Evolutionary conservation across 129 eudicot genomes (phyloP).

Genomic region (Chrysanthemum makinoi): DNA sequence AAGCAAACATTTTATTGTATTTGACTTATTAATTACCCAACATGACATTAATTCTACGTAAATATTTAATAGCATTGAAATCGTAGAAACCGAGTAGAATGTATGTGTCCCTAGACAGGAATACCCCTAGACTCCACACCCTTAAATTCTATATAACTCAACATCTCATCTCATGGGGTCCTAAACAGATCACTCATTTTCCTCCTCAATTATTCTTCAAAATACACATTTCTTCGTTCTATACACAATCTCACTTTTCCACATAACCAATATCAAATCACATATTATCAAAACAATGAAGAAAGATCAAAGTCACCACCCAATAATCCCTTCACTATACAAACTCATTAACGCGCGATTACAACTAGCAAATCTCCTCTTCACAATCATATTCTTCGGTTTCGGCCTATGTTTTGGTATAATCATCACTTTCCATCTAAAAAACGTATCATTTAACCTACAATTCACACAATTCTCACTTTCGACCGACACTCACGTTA

Average conservation of each 20-base stretch:
- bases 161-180: conserved; percentile 3
- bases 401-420: conserved; percentile 61
- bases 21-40: no score
- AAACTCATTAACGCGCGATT: conserved; percentile 30
- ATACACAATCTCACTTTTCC: no score
- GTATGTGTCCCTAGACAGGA: conserved; percentile 12
- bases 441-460: conserved; percentile 41
- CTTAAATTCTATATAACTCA: neutral
- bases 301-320: conserved; percentile 21
- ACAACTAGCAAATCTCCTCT: conserved; percentile 43
- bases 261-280: neutral
- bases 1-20: neutral
- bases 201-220: neutral
- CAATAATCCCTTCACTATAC: conserved; percentile 1
- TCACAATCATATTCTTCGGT: conserved; percentile 44
- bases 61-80: neutral
- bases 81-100: conserved; percentile 29
- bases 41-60: neutral
- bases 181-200: conserved; percentile 17
- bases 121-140: neutral
- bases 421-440: conserved; percentile 46
- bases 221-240: neutral
- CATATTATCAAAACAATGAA: conserved; percentile 16
- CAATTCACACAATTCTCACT: conserved; percentile 41
- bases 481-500: conserved; percentile 23